phyloP scores from a whole-genome alignment of 257 asterid genomes.

The Solanum phureja region DNA sequence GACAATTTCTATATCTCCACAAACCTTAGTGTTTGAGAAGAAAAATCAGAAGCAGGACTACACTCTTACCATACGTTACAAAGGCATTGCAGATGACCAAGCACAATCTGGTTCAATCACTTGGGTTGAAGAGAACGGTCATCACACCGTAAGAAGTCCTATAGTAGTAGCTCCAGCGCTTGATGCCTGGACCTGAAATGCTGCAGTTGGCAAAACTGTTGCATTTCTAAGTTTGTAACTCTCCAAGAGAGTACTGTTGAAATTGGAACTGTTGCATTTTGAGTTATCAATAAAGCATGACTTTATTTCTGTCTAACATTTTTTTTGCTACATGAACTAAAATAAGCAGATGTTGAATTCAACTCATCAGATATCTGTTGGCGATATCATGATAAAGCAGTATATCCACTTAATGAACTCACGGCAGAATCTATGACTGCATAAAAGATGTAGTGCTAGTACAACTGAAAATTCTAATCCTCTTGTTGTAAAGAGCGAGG shows the following conservation, averaged over 20 bases:
- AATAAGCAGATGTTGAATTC: not conserved
- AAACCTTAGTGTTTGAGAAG: not conserved
- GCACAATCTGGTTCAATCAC: conserved; percentile 5
- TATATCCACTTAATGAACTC: not conserved
- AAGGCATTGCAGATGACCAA: not conserved
- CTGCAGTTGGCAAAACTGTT: not conserved
- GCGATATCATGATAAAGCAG: not conserved
- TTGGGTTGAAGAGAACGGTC: not conserved
- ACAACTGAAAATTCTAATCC: not conserved
- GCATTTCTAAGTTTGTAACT: not conserved
- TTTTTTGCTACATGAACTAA: not conserved
- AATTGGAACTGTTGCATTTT: not conserved
- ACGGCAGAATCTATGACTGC: not conserved
- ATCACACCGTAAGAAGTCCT: not conserved
- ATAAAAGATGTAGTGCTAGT: not conserved
- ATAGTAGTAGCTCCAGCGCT: not conserved
- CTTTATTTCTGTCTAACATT: not conserved
- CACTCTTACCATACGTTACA: not conserved
- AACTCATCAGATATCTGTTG: not conserved
- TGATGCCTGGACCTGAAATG: not conserved
- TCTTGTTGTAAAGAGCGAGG: not conserved
- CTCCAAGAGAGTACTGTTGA: not conserved
- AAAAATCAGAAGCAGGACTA: conserved; percentile 6
- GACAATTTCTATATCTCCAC: not conserved
- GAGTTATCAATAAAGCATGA: not conserved